Conservation (phyloP, 73 alveolate species). For the Blepharisma stoltei region DNA sequence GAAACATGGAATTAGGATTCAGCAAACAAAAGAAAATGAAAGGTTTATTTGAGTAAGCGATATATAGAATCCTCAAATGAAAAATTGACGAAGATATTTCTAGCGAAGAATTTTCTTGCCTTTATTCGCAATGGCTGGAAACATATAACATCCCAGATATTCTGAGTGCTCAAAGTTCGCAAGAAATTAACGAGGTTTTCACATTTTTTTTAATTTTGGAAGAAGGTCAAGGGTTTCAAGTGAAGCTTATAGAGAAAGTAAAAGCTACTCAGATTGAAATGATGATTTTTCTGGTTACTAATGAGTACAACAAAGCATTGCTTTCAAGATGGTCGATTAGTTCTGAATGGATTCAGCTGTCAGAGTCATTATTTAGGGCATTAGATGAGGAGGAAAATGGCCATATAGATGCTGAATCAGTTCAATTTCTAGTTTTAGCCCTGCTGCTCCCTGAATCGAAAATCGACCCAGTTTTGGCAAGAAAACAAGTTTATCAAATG, state of each 20-base stretch:
- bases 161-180: neutral
- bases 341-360: neutral
- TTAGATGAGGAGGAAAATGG: conserved; percentile 10
- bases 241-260: neutral
- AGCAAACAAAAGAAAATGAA: conserved; percentile 26
- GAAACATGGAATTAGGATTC: conserved; percentile 23
- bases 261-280: neutral
- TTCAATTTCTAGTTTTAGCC: neutral
- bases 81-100: neutral
- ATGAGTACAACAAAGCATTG: no score
- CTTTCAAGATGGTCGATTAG: neutral
- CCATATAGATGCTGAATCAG: conserved; percentile 12
- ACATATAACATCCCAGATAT: neutral
- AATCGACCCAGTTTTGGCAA: neutral
- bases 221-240: conserved; percentile 12
- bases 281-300: no score
- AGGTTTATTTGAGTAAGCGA: conserved; percentile 5
- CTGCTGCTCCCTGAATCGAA: neutral
- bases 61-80: conserved; percentile 10
- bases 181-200: conserved; percentile 18
- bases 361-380: neutral
- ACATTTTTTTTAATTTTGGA: conserved; percentile 11
- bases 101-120: neutral
- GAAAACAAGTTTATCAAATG: neutral
- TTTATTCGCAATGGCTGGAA: conserved; percentile 7